A percentile compares a stretch with the other conserved stretches of the same genome.
These are phyloP conservation scores for Rhododendron griersonianum DNA, from an alignment of 148 eudicot genomes.

Conservation along the genomic window DNA sequence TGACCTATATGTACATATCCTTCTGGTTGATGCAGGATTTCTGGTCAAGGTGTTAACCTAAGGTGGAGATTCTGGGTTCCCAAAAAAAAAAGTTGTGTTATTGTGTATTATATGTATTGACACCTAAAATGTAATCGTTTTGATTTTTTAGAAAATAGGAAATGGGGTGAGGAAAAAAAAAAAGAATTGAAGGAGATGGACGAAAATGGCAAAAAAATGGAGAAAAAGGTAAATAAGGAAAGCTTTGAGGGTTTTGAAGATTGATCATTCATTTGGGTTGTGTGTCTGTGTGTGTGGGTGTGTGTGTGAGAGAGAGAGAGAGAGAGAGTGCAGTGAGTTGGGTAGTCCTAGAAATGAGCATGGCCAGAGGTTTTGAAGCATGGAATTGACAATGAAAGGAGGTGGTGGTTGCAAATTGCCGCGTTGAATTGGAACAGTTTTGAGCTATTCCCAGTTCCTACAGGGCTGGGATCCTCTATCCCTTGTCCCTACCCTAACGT, in stretches of 20 bases:
- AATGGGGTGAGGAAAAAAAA: background rate
- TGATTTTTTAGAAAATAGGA: background rate
- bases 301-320: background rate
- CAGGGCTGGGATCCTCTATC: background rate
- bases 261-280: background rate
- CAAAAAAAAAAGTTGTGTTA: background rate
- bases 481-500: background rate
- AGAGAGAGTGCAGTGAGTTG: background rate
- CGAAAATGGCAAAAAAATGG: background rate
- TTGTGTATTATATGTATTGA: background rate
- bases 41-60: constrained; percentile 23
- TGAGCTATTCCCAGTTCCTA: background rate
- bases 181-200: background rate
- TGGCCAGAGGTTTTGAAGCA: constrained; percentile 5
- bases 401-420: background rate
- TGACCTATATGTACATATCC: background rate
- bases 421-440: background rate
- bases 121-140: background rate
- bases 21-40: constrained; percentile 28
- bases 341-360: constrained; percentile 17
- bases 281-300: background rate
- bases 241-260: constrained; percentile 9
- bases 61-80: constrained; percentile 25
- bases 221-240: constrained; percentile 9
- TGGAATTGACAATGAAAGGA: background rate